Evolutionary conservation across 2,329 filamentous ascomycete genomes (phyloP).

Genomic region (Didymella exigua): DNA sequence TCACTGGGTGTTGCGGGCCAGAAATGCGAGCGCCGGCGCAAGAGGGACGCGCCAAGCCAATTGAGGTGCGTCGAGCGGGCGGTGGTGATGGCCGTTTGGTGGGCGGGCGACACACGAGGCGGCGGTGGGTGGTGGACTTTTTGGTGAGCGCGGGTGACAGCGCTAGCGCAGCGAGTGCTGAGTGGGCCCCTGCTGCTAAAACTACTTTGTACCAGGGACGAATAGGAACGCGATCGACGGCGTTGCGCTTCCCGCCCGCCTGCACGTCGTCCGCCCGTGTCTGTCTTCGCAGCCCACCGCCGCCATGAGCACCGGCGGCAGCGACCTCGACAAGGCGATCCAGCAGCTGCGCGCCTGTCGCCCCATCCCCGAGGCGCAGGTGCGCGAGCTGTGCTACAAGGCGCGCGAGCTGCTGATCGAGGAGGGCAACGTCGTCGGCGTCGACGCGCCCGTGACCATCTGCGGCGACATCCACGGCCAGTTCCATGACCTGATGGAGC

Average conservation of each 20-base stretch:
- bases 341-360: slow-evolving; percentile 93
- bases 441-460: slow-evolving; percentile 85
- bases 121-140: too few species aligned
- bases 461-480: slow-evolving; percentile 97
- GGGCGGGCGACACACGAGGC: neutral
- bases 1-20: too few species aligned
- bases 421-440: slow-evolving; percentile 95
- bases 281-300: neutral
- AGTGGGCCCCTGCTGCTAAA: slow-evolving; percentile 27
- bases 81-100: slow-evolving; percentile 37
- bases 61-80: slow-evolving; percentile 38
- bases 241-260: neutral
- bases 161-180: too few species aligned
- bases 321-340: slow-evolving; percentile 74
- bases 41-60: slow-evolving; percentile 34
- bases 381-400: slow-evolving; percentile 96
- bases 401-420: slow-evolving; percentile 95
- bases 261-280: neutral
- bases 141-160: slow-evolving; percentile 12
- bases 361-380: slow-evolving; percentile 92
- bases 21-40: too few species aligned
- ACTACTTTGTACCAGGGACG: too few species aligned
- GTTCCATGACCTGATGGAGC: slow-evolving; percentile 96
- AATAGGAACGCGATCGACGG: neutral
- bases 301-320: slow-evolving; percentile 64